Evolutionary conservation across 116 monocot species (phyloP).

Genomic region (Trichopus zeylanicus): DNA sequence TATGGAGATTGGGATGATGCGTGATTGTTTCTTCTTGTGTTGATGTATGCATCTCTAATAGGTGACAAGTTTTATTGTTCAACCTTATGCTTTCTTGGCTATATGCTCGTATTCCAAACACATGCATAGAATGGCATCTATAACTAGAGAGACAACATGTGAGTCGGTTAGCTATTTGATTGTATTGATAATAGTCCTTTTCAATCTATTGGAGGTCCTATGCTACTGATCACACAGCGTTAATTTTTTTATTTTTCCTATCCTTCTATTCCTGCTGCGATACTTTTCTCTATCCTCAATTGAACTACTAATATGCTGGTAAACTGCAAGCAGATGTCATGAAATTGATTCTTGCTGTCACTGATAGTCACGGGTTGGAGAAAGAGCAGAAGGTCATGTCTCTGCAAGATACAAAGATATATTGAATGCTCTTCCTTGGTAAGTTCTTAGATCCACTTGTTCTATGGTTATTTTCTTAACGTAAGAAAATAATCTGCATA

Average conservation of each 20-base stretch:
- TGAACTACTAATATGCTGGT: not conserved
- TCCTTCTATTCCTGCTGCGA: not conserved
- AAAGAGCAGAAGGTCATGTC: conserved; percentile 42
- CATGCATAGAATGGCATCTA: too few species aligned
- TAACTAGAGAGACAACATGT: too few species aligned
- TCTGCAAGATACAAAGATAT: conserved; percentile 49
- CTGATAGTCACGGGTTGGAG: conserved; percentile 36
- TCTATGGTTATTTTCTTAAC: too few species aligned
- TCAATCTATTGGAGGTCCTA: too few species aligned
- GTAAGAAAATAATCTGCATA: too few species aligned
- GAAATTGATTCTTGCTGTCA: conserved; percentile 24
- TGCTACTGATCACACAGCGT: too few species aligned
- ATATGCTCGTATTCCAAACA: too few species aligned
- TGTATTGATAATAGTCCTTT: too few species aligned
- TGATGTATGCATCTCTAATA: not conserved
- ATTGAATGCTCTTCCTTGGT: conserved; percentile 32
- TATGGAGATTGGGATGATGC: too few species aligned
- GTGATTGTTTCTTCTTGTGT: not conserved
- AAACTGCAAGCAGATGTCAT: conserved; percentile 21
- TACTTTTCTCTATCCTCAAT: not conserved
- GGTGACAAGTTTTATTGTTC: too few species aligned
- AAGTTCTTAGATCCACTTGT: conserved; percentile 5
- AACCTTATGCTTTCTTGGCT: too few species aligned
- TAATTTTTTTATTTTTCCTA: not conserved
- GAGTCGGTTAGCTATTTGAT: too few species aligned